Base-by-base conservation (phyloP, 2,329 filamentous ascomycete species). In the Ramichloridium luteum region DNA sequence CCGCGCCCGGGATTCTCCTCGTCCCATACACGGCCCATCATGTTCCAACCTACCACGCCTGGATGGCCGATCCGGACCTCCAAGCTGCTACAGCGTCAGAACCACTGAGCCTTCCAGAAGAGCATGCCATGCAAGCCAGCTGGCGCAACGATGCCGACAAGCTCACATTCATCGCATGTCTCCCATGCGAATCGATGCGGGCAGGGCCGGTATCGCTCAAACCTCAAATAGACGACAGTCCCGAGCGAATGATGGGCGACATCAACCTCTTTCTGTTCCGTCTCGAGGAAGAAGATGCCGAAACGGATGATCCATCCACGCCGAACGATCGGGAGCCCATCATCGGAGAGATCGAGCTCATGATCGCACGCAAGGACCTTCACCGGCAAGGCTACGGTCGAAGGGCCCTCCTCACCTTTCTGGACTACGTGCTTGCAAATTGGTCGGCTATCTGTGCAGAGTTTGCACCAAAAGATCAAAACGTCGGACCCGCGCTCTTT, bases 1-100 rank as follows among this genome's bases (percentile, higher is more conserved):
- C 71, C 3, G 79, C 79, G 1, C 58, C 68, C 4, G 64, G 64
- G 30, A 63, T 81, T 27, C 68, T 92, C 12, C 69, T 96, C 6
- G 84, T 93, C 6, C 86, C 86, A 0, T 94, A 94, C 57, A 77
- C 78, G 40, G 59, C 67, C 22, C 79, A 76, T 50, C 88, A 94
- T 62, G 88, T 96, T 14, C 67, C 68, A 11, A 75, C 68, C 22
- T 94, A 94, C 54, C 83, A 93, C 53, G 62, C 67, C 49, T 96
- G 88, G 88, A 94, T 96, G 86, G 70, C 86, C 62, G 77, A 90
- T 8, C 37, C 81, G 75, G 70, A 74, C 28, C 80, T 94, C 23
- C 86, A 80, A 61, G 66, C 75, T 57, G 78, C 80, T 32, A 96
- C 88, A 0, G 85, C 88, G 1, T 94, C 86, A 0, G 85, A 94